Evolutionary conservation across 2,329 filamentous ascomycete genomes (phyloP).

Genomic region (Penicillium sp.): DNA sequence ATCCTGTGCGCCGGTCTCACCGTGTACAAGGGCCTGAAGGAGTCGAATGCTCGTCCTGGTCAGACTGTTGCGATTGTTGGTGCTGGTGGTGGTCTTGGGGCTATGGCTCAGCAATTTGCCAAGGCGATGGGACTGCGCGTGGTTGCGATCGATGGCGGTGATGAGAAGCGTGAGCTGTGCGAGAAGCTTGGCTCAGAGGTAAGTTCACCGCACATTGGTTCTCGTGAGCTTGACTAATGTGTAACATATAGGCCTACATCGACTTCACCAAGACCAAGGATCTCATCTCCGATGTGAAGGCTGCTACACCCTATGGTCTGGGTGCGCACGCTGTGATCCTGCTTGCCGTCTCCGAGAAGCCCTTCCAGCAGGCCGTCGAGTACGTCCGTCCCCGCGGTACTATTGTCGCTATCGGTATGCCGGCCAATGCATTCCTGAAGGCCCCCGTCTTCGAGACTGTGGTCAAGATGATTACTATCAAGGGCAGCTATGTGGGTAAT

Average conservation of each 20-base stretch:
- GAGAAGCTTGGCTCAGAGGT: conserved; percentile 66
- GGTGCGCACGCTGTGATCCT: conserved; percentile 87
- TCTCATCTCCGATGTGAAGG: conserved; percentile 81
- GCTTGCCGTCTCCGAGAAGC: conserved; percentile 83
- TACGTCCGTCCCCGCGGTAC: conserved; percentile 82
- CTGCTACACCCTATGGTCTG: conserved; percentile 73
- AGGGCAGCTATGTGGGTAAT: conserved; percentile 92
- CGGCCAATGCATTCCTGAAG: conserved; percentile 73
- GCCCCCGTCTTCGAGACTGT: conserved; percentile 91
- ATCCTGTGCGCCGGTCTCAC: conserved; percentile 84
- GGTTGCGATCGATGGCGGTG: conserved; percentile 81
- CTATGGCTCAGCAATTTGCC: conserved; percentile 81
- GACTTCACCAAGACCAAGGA: conserved; percentile 79
- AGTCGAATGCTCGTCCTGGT: conserved; percentile 72
- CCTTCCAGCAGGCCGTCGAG: conserved; percentile 89
- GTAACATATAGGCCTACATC: conserved; percentile 59
- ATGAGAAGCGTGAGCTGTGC: conserved; percentile 72
- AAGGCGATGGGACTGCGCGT: conserved; percentile 83
- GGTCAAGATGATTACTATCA: conserved; percentile 86
- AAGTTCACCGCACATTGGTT: neutral
- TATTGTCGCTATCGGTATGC: conserved; percentile 87
- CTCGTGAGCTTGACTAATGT: conserved; percentile 1
- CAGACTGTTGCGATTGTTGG: conserved; percentile 83
- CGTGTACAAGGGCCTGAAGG: conserved; percentile 90
- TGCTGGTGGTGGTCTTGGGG: conserved; percentile 80